phyloP scores from a whole-genome alignment of 495 filamentous ascomycete species.

The Chaetomium tenue region DNA sequence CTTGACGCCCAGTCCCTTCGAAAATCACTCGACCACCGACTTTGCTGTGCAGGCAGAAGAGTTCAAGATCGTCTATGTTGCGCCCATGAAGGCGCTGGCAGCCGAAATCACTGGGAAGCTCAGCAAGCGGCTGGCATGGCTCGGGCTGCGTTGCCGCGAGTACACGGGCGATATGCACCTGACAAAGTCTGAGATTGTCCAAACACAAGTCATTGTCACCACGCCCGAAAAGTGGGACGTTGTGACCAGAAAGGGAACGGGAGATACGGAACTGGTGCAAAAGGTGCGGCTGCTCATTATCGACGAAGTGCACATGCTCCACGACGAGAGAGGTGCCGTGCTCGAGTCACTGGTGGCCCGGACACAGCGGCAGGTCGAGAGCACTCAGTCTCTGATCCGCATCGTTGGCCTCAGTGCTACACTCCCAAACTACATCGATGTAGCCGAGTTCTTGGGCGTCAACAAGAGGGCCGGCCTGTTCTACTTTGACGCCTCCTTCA shows the following conservation, averaged over 20 bases:
- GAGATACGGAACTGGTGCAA: slow-evolving; percentile 95
- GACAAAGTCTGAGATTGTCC: slow-evolving; percentile 90
- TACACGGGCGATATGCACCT: slow-evolving; percentile 98
- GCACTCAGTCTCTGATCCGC: slow-evolving; percentile 93
- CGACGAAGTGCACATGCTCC: slow-evolving; percentile 99
- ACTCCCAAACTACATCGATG: slow-evolving; percentile 92
- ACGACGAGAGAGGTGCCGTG: slow-evolving; percentile 94
- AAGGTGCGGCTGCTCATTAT: slow-evolving; percentile 96
- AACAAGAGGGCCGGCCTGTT: slow-evolving; percentile 92
- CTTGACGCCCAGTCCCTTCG: slow-evolving; percentile 69
- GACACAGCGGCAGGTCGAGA: slow-evolving; percentile 94
- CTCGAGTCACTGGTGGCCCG: slow-evolving; percentile 92
- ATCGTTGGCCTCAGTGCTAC: slow-evolving; percentile 95
- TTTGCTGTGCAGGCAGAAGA: slow-evolving; percentile 77
- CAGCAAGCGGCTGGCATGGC: slow-evolving; percentile 88
- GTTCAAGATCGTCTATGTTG: slow-evolving; percentile 98
- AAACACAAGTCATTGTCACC: slow-evolving; percentile 97
- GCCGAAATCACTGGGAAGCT: slow-evolving; percentile 96
- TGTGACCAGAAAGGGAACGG: slow-evolving; percentile 92
- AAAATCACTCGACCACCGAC: slow-evolving; percentile 68
- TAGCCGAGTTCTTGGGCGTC: slow-evolving; percentile 93
- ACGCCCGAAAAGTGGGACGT: slow-evolving; percentile 99
- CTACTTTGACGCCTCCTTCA: slow-evolving; percentile 94
- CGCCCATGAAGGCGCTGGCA: slow-evolving; percentile 96
- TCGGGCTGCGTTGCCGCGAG: slow-evolving; percentile 85